Evolutionary conservation across 176 grass and related monocot genomes (phyloP), one percentile per base, ranked within the genome.

Genomic region (Olyra latifolia): DNA sequence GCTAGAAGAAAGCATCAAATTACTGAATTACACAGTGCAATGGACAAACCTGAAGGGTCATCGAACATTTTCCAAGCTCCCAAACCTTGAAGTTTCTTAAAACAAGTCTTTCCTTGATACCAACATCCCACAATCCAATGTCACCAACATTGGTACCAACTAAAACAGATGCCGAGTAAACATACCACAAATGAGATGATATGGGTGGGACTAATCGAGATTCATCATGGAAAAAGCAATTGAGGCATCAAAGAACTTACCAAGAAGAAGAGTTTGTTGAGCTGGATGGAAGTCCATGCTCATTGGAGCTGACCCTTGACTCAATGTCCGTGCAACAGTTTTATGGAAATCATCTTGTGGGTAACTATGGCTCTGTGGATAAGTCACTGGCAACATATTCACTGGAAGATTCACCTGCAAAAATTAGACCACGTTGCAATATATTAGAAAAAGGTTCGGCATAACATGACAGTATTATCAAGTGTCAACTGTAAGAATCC

Each of bases 201-300:
- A 86, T 39, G 42, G 60, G 22, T 72, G 8, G 10, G 12, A 35
- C 1, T 35, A 62, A 39, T 7, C 13, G 6, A 0, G 43, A 89
- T 25, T 72, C 78, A 72, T 38, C 62, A 77, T 46, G 45, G 23
- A 12, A 74, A 74, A 86, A 85, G 56, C 45, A 81, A 66, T 13
- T 13, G 62, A 78, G 39, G 15, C 46, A 81, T 59, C 56, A 71
- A 72, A 81, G 13, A 80, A 75, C 66, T 35, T 79, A 99, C 97
- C 97, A 80, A 99, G 90, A 77, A 99, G 93, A 88, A 93, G 89
- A 63, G 87, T 99, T 71, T 99, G 97, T 45, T 99, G 93, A 53
- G 80, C 54, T 64, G 97, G 97, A 93, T 99, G 97, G 79, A 99
- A 99, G 89, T 99, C 97, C 97, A 99, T 91, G 93, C 97, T 99